phyloP scores from a whole-genome alignment of 140 eudicot genomes.

The Flaveria floridana region DNA sequence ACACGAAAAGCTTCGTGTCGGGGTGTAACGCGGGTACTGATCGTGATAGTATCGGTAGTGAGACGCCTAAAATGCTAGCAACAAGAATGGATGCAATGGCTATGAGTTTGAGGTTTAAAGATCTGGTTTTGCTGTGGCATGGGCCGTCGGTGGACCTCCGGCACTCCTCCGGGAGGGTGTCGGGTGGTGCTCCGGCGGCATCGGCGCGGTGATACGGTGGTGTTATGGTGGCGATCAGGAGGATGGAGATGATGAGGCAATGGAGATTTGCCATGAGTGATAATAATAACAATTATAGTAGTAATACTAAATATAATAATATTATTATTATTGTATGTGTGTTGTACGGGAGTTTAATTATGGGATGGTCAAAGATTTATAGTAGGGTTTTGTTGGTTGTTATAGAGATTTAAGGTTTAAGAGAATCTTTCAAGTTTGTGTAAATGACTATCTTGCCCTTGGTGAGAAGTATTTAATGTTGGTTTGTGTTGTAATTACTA shows the following conservation, averaged over 20 bases:
- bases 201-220: slow-evolving; percentile 21
- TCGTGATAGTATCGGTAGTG: slow-evolving; percentile 47
- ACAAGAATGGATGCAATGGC: slow-evolving; percentile 49
- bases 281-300: neutral
- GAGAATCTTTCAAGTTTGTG: neutral
- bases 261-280: slow-evolving; percentile 21
- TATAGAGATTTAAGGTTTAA: neutral
- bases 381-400: neutral
- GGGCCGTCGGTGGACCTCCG: slow-evolving; percentile 26
- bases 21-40: slow-evolving; percentile 47
- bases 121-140: slow-evolving; percentile 41
- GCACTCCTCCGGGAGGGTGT: slow-evolving; percentile 37
- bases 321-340: neutral
- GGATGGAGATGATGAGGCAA: slow-evolving; percentile 23
- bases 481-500: neutral
- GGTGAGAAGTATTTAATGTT: neutral
- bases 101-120: slow-evolving; percentile 45
- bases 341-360: neutral
- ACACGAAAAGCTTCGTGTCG: slow-evolving; percentile 41
- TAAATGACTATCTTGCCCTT: neutral
- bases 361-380: neutral
- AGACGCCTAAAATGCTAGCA: slow-evolving; percentile 54
- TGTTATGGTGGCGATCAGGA: slow-evolving; percentile 29
- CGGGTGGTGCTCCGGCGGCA: slow-evolving; percentile 11
- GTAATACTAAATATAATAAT: too few species aligned